These are phyloP conservation scores for Sanghuangporus weigelae DNA, from an alignment of 1,284 basidiomycete species.

Conservation along the genomic window DNA sequence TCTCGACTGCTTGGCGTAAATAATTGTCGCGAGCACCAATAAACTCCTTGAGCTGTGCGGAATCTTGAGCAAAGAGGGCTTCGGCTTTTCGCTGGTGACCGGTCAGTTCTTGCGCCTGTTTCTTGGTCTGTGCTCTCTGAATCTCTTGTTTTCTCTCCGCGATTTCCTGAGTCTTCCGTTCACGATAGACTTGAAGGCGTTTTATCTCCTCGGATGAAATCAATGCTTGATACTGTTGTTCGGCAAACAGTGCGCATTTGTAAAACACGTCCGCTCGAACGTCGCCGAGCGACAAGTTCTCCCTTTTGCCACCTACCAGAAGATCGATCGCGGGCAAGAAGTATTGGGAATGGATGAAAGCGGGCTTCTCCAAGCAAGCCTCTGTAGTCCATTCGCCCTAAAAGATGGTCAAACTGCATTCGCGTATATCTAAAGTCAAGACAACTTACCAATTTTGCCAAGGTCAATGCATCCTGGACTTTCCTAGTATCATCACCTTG, in stretches of 20 bases:
- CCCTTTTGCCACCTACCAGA: conserved; percentile 27
- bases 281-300: conserved; percentile 16
- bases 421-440: conserved; percentile 1
- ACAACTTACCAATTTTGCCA: conserved; percentile 54
- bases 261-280: conserved; percentile 68
- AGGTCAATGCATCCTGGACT: conserved; percentile 41
- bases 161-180: conserved; percentile 66
- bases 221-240: conserved; percentile 75
- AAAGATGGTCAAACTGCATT: not conserved
- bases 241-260: conserved; percentile 85
- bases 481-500: conserved; percentile 16
- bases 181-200: conserved; percentile 68
- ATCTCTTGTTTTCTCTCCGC: conserved; percentile 42
- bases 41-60: conserved; percentile 55
- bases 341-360: conserved; percentile 65
- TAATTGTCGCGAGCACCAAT: conserved; percentile 58
- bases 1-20: conserved; percentile 70
- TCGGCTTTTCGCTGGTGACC: conserved; percentile 36
- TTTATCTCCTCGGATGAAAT: conserved; percentile 68
- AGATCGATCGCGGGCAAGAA: conserved; percentile 62
- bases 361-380: conserved; percentile 79
- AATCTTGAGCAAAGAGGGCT: conserved; percentile 49
- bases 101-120: conserved; percentile 23
- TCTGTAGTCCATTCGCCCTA: conserved; percentile 89
- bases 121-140: conserved; percentile 25